A percentile compares a stretch with the other conserved stretches of the same genome.
Evolutionary conservation across 2,329 filamentous ascomycete genomes (phyloP).

Genomic region (Pseudocercospora pini-densiflorae): DNA sequence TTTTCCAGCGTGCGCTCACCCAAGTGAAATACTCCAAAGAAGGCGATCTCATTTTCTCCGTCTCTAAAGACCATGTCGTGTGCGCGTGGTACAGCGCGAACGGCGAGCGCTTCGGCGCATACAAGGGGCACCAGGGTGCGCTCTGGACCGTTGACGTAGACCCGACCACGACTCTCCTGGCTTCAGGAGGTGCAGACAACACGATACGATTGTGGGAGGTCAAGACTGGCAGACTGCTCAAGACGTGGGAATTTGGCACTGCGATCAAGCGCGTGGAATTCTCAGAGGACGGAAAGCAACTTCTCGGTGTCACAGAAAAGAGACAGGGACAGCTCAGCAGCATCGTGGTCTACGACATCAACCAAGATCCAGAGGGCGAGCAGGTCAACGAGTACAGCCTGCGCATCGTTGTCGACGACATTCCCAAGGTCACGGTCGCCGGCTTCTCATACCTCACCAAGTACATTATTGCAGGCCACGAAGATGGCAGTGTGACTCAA

Average conservation of each 20-base stretch:
- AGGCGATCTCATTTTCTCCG: conserved; percentile 95
- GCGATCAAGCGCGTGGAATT: conserved; percentile 99
- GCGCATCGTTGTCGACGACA: conserved; percentile 84
- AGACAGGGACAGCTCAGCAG: conserved; percentile 95
- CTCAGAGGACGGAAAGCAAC: conserved; percentile 85
- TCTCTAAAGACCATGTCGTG: conserved; percentile 93
- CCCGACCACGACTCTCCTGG: conserved; percentile 87
- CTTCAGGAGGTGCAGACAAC: conserved; percentile 96
- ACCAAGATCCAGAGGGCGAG: conserved; percentile 77
- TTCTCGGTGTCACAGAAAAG: conserved; percentile 97
- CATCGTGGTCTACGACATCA: conserved; percentile 91
- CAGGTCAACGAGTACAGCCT: conserved; percentile 83
- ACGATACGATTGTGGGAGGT: conserved; percentile 97
- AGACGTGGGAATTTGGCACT: conserved; percentile 97
- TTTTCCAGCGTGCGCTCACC: conserved; percentile 21
- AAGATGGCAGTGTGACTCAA: conserved; percentile 88
- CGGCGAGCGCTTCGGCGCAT: conserved; percentile 95
- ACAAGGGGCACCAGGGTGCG: conserved; percentile 94
- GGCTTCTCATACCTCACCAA: conserved; percentile 94
- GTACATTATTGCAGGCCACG: conserved; percentile 97
- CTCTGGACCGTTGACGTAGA: conserved; percentile 99
- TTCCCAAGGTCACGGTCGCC: conserved; percentile 96
- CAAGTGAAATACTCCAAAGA: conserved; percentile 79
- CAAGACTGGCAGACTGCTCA: conserved; percentile 87
- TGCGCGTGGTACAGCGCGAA: conserved; percentile 98